Percentiles rank a stretch among this genome's conserved stretches.
phyloP scores from a whole-genome alignment of 371 early-diverging fungal genomes.

The Dinochytrium kinnereticum region DNA sequence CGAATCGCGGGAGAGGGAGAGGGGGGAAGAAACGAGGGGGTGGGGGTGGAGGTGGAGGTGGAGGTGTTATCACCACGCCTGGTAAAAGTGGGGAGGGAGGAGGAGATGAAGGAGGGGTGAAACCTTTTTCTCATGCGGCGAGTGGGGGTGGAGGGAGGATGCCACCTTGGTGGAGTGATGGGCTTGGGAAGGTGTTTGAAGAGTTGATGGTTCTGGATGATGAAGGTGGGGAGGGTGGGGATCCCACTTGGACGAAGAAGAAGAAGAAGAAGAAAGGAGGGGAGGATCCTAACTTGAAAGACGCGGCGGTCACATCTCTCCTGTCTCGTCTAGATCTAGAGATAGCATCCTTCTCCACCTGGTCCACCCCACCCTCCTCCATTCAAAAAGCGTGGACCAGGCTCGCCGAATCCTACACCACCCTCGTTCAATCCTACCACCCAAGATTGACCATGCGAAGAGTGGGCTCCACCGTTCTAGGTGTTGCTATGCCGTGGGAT shows the following conservation, averaged over 20 bases:
- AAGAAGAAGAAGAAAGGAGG: not conserved
- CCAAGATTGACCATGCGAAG: not conserved
- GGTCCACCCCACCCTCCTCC: not conserved
- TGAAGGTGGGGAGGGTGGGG: not conserved
- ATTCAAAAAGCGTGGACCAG: not conserved
- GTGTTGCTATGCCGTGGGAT: not conserved
- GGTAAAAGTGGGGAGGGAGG: not conserved
- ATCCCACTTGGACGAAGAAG: not conserved
- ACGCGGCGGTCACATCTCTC: not conserved
- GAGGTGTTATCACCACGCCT: not conserved
- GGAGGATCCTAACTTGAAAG: not conserved
- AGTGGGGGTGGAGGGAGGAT: not conserved
- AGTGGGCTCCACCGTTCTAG: not conserved
- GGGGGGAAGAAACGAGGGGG: not conserved
- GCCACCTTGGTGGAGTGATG: slow-evolving; percentile 6
- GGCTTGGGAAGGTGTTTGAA: not conserved
- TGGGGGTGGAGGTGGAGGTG: not conserved
- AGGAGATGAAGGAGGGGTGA: not conserved
- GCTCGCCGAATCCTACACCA: slow-evolving; percentile 3
- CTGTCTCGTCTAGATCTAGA: not conserved
- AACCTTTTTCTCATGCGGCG: not conserved
- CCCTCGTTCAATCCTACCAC: not conserved
- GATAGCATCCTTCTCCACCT: not conserved
- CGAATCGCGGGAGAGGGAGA: not conserved
- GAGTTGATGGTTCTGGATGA: not conserved